Percentiles rank a stretch among this genome's conserved stretches.
These are phyloP conservation scores for Colletotrichum phormii DNA, from an alignment of 2,329 filamentous ascomycete genomes.

Conservation along the genomic window DNA sequence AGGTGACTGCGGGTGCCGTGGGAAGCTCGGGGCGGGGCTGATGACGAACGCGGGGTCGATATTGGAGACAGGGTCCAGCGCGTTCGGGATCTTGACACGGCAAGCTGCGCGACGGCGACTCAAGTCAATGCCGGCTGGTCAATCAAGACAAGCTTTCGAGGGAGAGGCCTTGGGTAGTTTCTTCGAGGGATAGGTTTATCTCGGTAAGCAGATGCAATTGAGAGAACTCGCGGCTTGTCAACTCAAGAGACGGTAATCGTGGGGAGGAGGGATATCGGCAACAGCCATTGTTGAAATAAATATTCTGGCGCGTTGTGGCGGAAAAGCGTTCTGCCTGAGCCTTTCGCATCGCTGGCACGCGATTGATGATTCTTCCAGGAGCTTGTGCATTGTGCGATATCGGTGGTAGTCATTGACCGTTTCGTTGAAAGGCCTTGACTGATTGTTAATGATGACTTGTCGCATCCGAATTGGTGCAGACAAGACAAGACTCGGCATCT, in stretches of 20 bases:
- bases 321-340: conserved; percentile 30
- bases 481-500: background rate
- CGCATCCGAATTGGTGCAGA: background rate
- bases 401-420: background rate
- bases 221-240: background rate
- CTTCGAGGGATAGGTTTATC: background rate
- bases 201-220: background rate
- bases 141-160: background rate
- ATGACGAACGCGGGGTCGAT: conserved; percentile 32
- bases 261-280: background rate
- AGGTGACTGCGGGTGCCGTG: conserved; percentile 4
- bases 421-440: background rate
- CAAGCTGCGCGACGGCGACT: conserved; percentile 2
- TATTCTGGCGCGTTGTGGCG: background rate
- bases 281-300: conserved; percentile 1
- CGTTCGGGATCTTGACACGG: conserved; percentile 27
- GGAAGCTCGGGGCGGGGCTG: conserved; percentile 18
- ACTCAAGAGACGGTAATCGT: background rate
- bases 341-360: background rate
- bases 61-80: conserved; percentile 6
- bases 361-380: conserved; percentile 31
- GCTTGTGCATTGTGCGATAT: background rate
- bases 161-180: background rate
- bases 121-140: background rate
- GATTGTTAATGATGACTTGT: background rate